Percentiles rank a stretch among this genome's conserved stretches.
Evolutionary conservation across 2,329 filamentous ascomycete genomes (phyloP).

Genomic region (Talaromyces marneffei): DNA sequence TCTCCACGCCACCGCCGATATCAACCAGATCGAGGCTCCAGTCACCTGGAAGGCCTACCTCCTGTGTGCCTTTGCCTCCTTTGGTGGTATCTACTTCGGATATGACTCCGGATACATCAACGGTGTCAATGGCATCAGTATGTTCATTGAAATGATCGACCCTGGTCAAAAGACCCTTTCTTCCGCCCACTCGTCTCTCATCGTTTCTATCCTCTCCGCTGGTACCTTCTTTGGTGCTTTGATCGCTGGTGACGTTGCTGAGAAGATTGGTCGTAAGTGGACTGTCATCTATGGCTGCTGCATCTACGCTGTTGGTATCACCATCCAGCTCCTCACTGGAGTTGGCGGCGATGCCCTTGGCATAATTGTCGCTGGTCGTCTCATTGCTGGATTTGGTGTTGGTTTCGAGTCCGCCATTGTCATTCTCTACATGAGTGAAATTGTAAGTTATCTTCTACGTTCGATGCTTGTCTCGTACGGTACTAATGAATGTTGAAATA

Average conservation of each 20-base stretch:
- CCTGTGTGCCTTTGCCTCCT: constrained; percentile 56
- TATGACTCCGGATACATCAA: constrained; percentile 55
- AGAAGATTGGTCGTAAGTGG: constrained; percentile 59
- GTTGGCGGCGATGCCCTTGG: constrained; percentile 51
- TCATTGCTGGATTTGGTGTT: constrained; percentile 71
- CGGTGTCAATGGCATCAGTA: constrained; percentile 47
- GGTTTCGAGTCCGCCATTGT: constrained; percentile 75
- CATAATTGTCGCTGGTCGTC: constrained; percentile 65
- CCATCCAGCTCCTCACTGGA: constrained; percentile 57
- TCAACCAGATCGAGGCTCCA: constrained; percentile 53
- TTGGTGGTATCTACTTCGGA: constrained; percentile 57
- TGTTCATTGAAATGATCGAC: constrained; percentile 42
- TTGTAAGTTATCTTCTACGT: constrained; percentile 34
- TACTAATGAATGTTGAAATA: not conserved
- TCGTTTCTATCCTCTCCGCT: constrained; percentile 71
- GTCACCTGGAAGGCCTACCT: constrained; percentile 56
- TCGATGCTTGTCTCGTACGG: not conserved
- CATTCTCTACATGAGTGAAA: constrained; percentile 84
- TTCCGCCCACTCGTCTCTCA: constrained; percentile 52
- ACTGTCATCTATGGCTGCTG: constrained; percentile 66
- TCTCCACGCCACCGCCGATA: constrained; percentile 41
- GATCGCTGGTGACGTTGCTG: constrained; percentile 70
- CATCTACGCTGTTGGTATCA: constrained; percentile 64
- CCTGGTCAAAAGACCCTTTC: constrained; percentile 38
- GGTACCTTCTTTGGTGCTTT: constrained; percentile 75